A percentile compares a stretch with the other conserved stretches of the same genome.
Conservation (phyloP, 257 asterid genomes). For the Cinchona pubescens region DNA sequence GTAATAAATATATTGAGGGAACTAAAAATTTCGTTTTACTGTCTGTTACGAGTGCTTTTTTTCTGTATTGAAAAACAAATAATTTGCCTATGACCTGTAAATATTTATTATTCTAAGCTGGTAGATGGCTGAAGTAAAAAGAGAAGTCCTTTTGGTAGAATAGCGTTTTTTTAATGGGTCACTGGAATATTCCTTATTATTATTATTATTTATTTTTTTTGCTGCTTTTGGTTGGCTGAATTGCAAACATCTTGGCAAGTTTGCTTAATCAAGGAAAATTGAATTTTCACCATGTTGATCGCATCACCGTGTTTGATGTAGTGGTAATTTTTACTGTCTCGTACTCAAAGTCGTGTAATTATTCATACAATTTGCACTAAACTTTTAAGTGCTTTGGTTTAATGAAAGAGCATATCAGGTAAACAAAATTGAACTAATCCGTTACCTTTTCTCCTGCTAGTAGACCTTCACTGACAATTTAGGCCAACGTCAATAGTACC, state of each 20-base stretch:
- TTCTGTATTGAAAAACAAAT: not conserved
- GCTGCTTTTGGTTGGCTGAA: not conserved
- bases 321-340: not conserved
- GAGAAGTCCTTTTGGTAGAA: not conserved
- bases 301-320: not conserved
- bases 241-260: not conserved
- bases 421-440: not conserved
- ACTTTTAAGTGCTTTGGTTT: not conserved
- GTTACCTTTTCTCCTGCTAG: too few relatives aligned
- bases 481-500: not conserved
- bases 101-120: not conserved
- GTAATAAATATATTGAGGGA: conserved; percentile 32
- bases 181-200: not conserved
- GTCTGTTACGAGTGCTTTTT: not conserved
- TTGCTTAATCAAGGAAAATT: not conserved
- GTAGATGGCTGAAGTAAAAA: not conserved
- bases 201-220: too few relatives aligned
- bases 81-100: not conserved
- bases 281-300: not conserved
- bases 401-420: not conserved
- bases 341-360: not conserved
- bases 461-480: not conserved
- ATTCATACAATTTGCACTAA: not conserved
- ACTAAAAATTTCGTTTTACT: not conserved
- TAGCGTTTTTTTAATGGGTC: not conserved